Evolutionary conservation across 2,329 filamentous ascomycete species (phyloP).

Genomic region (Chrysoporthe cubensis): DNA sequence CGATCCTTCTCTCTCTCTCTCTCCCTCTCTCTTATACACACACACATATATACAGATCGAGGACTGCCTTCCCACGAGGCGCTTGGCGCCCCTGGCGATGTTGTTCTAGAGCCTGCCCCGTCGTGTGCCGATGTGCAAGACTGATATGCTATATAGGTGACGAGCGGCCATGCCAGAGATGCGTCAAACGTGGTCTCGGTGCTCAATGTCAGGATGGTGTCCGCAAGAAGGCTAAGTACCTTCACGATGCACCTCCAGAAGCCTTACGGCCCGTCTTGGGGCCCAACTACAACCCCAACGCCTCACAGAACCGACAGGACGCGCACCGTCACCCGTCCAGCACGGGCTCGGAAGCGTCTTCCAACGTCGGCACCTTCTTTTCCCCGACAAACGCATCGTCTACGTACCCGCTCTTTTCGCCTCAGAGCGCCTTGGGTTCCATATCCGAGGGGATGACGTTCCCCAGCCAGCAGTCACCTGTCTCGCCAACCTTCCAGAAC

Average conservation of each 20-base stretch:
- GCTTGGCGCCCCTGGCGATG: not conserved
- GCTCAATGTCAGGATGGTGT: conserved; percentile 95
- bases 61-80: not conserved
- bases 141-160: conserved; percentile 67
- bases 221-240: conserved; percentile 98
- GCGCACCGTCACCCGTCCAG: conserved; percentile 53
- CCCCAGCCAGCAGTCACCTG: conserved; percentile 70
- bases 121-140: conserved; percentile 25
- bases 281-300: conserved; percentile 67
- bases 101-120: not conserved
- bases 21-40: too few relatives aligned
- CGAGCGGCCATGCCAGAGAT: conserved; percentile 90
- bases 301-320: conserved; percentile 48
- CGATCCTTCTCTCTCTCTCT: not conserved
- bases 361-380: conserved; percentile 49
- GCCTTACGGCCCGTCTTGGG: conserved; percentile 85
- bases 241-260: conserved; percentile 92
- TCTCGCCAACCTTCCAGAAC: conserved; percentile 73
- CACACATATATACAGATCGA: not conserved
- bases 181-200: conserved; percentile 89
- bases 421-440: conserved; percentile 48
- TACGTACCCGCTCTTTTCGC: conserved; percentile 57
- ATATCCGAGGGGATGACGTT: conserved; percentile 59
- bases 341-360: conserved; percentile 50
- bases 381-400: conserved; percentile 49